Percentiles rank a stretch among this genome's conserved stretches.
Conservation (phyloP, 768 basidiomycete species). For the Cubamyces sp. region DNA sequence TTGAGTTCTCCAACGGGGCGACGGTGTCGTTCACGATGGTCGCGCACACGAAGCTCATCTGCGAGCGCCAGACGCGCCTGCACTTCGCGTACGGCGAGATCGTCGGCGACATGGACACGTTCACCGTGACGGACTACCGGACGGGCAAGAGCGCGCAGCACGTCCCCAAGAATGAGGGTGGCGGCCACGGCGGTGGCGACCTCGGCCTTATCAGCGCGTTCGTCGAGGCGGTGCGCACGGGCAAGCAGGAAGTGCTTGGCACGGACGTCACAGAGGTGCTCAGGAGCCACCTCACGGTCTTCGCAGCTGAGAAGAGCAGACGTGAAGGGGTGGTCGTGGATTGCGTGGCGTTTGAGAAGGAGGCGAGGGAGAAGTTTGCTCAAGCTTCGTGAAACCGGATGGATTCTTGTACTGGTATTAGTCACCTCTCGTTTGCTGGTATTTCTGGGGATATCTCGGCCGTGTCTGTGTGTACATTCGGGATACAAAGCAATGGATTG, state of each 20-base stretch:
- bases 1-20: conserved; percentile 80
- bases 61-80: conserved; percentile 78
- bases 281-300: conserved; percentile 81
- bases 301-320: conserved; percentile 84
- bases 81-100: conserved; percentile 90
- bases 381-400: background rate
- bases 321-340: conserved; percentile 70
- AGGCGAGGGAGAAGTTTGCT: conserved; percentile 42
- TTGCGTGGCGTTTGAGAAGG: conserved; percentile 59
- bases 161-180: conserved; percentile 59
- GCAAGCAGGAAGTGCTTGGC: conserved; percentile 65
- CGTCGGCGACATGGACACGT: conserved; percentile 78
- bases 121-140: conserved; percentile 79
- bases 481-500: background rate
- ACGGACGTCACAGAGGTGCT: conserved; percentile 72
- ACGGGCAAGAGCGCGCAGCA: conserved; percentile 49
- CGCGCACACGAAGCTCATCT: conserved; percentile 78
- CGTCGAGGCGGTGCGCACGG: conserved; percentile 70
- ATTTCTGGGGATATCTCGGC: background rate
- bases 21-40: conserved; percentile 92
- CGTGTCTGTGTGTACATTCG: background rate
- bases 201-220: conserved; percentile 75
- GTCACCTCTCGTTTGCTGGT: background rate
- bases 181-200: conserved; percentile 87
- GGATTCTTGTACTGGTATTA: background rate